Evolutionary conservation across 164 flowering plant genomes (phyloP), one percentile per base, ranked within the genome.

Genomic region (Umbellularia californica): DNA sequence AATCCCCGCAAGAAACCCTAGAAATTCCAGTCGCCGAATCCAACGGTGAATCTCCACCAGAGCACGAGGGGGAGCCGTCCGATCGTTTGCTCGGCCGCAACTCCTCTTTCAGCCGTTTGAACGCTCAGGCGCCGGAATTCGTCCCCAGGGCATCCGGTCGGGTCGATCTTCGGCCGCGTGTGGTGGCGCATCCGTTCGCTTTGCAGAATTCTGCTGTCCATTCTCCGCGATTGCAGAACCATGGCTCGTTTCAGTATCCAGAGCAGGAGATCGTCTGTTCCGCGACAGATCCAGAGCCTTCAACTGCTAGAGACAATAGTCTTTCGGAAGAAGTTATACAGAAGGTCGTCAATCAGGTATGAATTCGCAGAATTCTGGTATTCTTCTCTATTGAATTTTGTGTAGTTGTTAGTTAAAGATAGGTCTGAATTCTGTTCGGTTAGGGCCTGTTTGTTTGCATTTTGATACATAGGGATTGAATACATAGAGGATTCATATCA

Each of bases 51-150:
- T 52, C 71, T 69, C 70, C 71, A 50, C 30, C 76, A 66, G 22
- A 70, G 1, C 30, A 71, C 52, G 22, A 50, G 66, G 71, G n/a
- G 7, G 47, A 17, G 30, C 68, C 82, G 12, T 77, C 85, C 20
- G 87, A 87, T 81, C 84, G 85, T 1, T 77, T 84, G 3, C 82
- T 85, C 13, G 81, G 84, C 5, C 79, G 89, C 20, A 86, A 74
- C 81, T 65, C 67, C 0, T 90, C 97, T 3, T 80, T 82, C 65
- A 89, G 90, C 69, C 82, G 86, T 12, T 90, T 92, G 74, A 93
- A 89, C 82, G 98, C 97, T 3, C 79, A 79, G 73, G 95, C 97
- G 11, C 92, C 98, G 0, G 97, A 90, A 83, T 94, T 92, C 79
- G 91, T 92, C 33, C 97, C 84, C 2, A 83, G 81, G 68, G 67